phyloP scores from a whole-genome alignment of 106 monocot genomes.

The Vanilla planifolia region DNA sequence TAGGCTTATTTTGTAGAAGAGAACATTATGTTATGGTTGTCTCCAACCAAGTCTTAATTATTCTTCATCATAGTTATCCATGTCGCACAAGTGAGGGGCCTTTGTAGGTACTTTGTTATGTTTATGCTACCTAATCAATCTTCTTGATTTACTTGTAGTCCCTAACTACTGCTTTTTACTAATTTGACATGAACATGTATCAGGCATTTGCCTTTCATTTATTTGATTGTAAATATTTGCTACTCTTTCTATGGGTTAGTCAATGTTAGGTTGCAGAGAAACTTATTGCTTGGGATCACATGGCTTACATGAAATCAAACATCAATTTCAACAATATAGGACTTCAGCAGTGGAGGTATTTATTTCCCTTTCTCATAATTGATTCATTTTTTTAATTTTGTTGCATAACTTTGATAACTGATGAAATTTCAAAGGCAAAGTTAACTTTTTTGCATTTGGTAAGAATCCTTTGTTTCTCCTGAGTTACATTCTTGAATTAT shows the following conservation, averaged over 20 bases:
- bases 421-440: neutral
- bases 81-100: too few species aligned
- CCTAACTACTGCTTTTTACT: too few species aligned
- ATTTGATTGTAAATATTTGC: neutral
- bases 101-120: neutral
- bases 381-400: neutral
- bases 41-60: too few species aligned
- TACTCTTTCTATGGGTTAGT: conserved; percentile 1
- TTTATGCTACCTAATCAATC: neutral
- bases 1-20: neutral
- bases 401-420: conserved; percentile 2
- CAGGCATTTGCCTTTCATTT: neutral
- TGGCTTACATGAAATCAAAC: conserved; percentile 8
- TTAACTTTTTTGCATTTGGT: neutral
- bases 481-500: neutral
- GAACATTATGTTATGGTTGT: neutral
- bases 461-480: neutral
- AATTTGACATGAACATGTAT: too few species aligned
- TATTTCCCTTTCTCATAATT: neutral
- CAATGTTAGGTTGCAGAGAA: conserved; percentile 5
- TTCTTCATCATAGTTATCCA: too few species aligned
- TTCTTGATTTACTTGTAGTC: neutral
- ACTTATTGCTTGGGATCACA: neutral
- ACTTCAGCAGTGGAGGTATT: conserved; percentile 1
- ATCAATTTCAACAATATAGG: conserved; percentile 1